Conservation (phyloP, 2,329 filamentous ascomycete genomes). For the Trichoderma sp. region DNA sequence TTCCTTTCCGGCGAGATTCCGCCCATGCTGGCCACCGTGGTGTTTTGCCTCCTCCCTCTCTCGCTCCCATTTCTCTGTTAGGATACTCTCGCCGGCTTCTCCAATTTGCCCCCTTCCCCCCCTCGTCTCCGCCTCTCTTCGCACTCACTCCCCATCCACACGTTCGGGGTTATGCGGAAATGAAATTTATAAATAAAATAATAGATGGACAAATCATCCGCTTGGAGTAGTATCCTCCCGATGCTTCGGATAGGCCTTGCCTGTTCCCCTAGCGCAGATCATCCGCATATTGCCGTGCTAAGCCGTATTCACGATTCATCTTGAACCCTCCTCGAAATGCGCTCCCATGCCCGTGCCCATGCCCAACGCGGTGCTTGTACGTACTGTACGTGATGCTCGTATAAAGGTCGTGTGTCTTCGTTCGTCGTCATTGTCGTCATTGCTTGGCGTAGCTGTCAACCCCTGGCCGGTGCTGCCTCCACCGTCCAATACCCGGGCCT, state of each 20-base stretch:
- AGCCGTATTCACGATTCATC: not conserved
- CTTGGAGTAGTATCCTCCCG: not conserved
- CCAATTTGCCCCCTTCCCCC: not conserved
- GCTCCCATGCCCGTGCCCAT: not conserved
- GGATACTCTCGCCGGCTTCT: not conserved
- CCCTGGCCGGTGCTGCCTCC: not conserved
- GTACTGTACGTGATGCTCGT: not conserved
- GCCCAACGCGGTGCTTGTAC: not conserved
- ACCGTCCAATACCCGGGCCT: not conserved
- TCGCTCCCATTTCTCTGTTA: not conserved
- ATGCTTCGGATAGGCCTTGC: not conserved
- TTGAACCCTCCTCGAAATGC: not conserved
- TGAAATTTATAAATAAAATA: not conserved
- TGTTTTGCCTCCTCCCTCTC: not conserved
- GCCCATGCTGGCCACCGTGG: not conserved
- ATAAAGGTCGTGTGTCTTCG: conserved; percentile 17
- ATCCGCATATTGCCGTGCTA: conserved; percentile 1
- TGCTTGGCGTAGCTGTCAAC: not conserved
- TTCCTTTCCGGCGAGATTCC: not conserved
- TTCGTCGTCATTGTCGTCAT: conserved; percentile 3
- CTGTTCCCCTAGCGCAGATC: conserved; percentile 1
- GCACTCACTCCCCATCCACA: not conserved
- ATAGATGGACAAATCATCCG: not conserved
- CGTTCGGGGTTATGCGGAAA: not conserved
- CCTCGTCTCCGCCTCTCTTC: not conserved